These are phyloP conservation scores for Diplodia mutila DNA, from an alignment of 2,329 filamentous ascomycete genomes.

Conservation along the genomic window DNA sequence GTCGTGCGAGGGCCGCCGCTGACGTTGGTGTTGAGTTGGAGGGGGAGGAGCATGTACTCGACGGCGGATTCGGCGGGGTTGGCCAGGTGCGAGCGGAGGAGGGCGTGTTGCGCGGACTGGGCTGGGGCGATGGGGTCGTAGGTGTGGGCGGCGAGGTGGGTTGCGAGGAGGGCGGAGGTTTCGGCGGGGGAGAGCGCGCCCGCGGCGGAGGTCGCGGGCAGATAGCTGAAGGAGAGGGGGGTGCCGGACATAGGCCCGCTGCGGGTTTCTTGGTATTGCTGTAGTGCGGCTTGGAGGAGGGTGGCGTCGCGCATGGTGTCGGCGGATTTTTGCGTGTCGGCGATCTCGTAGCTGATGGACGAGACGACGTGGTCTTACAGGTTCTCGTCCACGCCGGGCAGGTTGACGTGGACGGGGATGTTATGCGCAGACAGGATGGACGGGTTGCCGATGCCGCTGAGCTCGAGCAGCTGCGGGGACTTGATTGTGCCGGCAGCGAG, in stretches of 20 bases:
- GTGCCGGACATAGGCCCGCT: slow-evolving; percentile 32
- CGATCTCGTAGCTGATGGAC: not conserved
- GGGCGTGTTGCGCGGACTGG: slow-evolving; percentile 18
- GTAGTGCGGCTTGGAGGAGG: slow-evolving; percentile 28
- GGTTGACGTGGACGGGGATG: slow-evolving; percentile 28
- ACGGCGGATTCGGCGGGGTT: slow-evolving; percentile 10
- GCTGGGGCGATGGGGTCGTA: not conserved
- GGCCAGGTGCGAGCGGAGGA: slow-evolving; percentile 12
- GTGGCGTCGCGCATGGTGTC: slow-evolving; percentile 33
- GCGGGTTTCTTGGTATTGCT: slow-evolving; percentile 34
- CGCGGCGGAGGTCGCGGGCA: slow-evolving; percentile 33
- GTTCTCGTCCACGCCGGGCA: slow-evolving; percentile 39
- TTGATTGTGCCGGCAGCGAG: slow-evolving; percentile 28
- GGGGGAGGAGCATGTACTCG: slow-evolving; percentile 26
- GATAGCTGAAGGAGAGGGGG: slow-evolving; percentile 32
- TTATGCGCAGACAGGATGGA: too few relatives aligned
- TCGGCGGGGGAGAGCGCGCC: slow-evolving; percentile 24
- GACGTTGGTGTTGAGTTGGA: slow-evolving; percentile 24
- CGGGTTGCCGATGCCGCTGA: slow-evolving; percentile 31
- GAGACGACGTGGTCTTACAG: slow-evolving; percentile 39
- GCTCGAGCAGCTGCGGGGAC: slow-evolving; percentile 28
- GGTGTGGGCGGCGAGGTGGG: not conserved
- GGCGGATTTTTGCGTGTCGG: slow-evolving; percentile 30
- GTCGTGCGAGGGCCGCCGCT: not conserved
- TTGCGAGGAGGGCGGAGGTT: not conserved